These are phyloP conservation scores for Bertia moriformis DNA, from an alignment of 2,329 filamentous ascomycete species.

Conservation along the genomic window DNA sequence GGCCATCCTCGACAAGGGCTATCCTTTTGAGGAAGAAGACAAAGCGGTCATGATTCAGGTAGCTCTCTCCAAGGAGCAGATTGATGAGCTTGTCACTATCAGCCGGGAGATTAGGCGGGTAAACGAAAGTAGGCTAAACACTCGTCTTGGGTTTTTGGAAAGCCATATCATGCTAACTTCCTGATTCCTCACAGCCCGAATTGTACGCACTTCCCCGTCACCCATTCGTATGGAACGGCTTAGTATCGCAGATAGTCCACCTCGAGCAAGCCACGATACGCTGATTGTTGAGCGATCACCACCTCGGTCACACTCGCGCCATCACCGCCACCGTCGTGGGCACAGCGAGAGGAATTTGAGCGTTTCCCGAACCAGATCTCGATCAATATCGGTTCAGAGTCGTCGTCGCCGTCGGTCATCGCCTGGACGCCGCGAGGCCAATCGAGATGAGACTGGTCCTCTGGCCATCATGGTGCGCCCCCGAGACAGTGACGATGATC, in stretches of 20 bases:
- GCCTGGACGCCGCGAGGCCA: not conserved
- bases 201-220: not conserved
- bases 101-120: slow-evolving; percentile 31
- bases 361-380: not conserved
- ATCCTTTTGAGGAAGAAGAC: slow-evolving; percentile 49
- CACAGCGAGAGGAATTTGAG: not conserved
- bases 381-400: not conserved
- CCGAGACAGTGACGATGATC: not conserved
- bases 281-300: not conserved
- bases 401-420: not conserved
- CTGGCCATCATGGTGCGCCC: not conserved
- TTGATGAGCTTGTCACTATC: slow-evolving; percentile 45
- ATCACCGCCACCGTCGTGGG: not conserved
- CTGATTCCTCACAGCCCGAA: not conserved
- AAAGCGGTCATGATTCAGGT: slow-evolving; percentile 44
- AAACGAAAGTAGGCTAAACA: not conserved
- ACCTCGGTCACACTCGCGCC: not conserved
- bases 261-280: not conserved
- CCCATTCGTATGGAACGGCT: not conserved
- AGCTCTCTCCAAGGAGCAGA: slow-evolving; percentile 48
- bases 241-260: not conserved
- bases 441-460: not conserved
- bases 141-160: not conserved
- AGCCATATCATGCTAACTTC: not conserved
- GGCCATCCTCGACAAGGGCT: slow-evolving; percentile 44